Conservation (phyloP, 345 rosid genomes). For the Kernera saxatilis region DNA sequence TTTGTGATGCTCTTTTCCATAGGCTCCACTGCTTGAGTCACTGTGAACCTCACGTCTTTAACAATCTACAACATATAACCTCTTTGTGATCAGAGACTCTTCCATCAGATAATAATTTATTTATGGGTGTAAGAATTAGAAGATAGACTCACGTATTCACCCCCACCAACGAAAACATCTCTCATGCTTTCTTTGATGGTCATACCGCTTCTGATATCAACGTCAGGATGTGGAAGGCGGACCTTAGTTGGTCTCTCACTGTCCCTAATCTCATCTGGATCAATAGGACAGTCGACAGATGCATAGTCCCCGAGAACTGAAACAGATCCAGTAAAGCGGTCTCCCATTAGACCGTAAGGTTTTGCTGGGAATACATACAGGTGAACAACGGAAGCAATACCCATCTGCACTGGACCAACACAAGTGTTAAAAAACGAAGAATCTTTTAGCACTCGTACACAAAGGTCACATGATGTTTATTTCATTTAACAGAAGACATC, state of each 20-base stretch:
- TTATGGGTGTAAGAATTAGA: neutral
- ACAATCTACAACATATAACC: slow-evolving; percentile 61
- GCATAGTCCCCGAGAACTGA: slow-evolving; percentile 96
- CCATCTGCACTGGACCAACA: slow-evolving; percentile 90
- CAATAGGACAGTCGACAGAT: slow-evolving; percentile 82
- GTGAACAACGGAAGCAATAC: slow-evolving; percentile 94
- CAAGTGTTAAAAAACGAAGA: slow-evolving; percentile 32
- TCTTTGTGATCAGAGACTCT: slow-evolving; percentile 10
- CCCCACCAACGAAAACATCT: slow-evolving; percentile 86
- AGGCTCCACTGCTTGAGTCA: slow-evolving; percentile 95
- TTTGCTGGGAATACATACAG: slow-evolving; percentile 88
- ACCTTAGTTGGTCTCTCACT: slow-evolving; percentile 94
- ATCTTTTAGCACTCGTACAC: neutral
- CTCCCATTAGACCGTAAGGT: slow-evolving; percentile 92
- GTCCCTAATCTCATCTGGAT: slow-evolving; percentile 98
- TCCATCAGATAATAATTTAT: slow-evolving; percentile 13
- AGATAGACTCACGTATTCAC: slow-evolving; percentile 75
- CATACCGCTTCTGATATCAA: slow-evolving; percentile 72
- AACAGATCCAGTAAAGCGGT: slow-evolving; percentile 65
- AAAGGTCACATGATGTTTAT: slow-evolving; percentile 1
- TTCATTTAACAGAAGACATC: slow-evolving; percentile 27
- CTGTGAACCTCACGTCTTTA: slow-evolving; percentile 86
- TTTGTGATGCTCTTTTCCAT: slow-evolving; percentile 90
- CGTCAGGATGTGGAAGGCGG: slow-evolving; percentile 82
- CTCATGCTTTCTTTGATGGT: slow-evolving; percentile 87